These are phyloP conservation scores for Acanthochlamys bracteata DNA, from an alignment of 106 monocot species.

Conservation along the genomic window DNA sequence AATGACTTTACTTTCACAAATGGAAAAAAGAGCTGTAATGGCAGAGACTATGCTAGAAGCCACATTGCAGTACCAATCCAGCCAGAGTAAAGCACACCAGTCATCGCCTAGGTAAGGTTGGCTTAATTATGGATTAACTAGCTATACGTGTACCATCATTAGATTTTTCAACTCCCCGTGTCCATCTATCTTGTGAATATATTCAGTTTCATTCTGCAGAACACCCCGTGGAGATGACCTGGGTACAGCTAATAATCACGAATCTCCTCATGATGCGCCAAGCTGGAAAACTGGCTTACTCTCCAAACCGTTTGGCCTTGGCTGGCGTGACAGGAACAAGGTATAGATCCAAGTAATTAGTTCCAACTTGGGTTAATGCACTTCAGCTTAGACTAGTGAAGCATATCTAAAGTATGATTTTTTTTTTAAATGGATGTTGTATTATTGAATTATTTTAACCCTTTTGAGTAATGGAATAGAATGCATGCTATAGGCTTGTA, in stretches of 20 bases:
- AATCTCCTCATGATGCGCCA: slow-evolving; percentile 30
- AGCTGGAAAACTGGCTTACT: slow-evolving; percentile 48
- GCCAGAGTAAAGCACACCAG: slow-evolving; percentile 47
- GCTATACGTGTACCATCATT: too few species aligned
- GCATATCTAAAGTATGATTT: too few species aligned
- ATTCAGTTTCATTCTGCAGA: slow-evolving; percentile 38
- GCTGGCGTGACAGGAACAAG: slow-evolving; percentile 88
- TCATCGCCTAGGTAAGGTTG: slow-evolving; percentile 39
- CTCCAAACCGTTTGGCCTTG: slow-evolving; percentile 70
- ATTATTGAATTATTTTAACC: too few species aligned
- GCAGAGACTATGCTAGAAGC: slow-evolving; percentile 70
- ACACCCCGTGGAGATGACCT: slow-evolving; percentile 6
- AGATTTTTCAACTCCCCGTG: too few species aligned
- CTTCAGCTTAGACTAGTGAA: too few species aligned
- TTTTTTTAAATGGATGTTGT: too few species aligned
- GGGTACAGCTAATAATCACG: slow-evolving; percentile 18
- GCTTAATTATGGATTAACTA: background rate
- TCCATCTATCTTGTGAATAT: too few species aligned
- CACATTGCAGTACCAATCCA: slow-evolving; percentile 57
- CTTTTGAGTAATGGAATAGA: too few species aligned
- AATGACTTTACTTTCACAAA: slow-evolving; percentile 34
- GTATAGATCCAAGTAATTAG: slow-evolving; percentile 11
- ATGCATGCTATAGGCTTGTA: too few species aligned
- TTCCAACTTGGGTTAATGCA: background rate
- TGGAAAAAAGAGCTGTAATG: slow-evolving; percentile 76